Evolutionary conservation across 768 basidiomycete genomes (phyloP), one percentile per base, ranked within the genome.

Genomic region (Lactarius trivialis): DNA sequence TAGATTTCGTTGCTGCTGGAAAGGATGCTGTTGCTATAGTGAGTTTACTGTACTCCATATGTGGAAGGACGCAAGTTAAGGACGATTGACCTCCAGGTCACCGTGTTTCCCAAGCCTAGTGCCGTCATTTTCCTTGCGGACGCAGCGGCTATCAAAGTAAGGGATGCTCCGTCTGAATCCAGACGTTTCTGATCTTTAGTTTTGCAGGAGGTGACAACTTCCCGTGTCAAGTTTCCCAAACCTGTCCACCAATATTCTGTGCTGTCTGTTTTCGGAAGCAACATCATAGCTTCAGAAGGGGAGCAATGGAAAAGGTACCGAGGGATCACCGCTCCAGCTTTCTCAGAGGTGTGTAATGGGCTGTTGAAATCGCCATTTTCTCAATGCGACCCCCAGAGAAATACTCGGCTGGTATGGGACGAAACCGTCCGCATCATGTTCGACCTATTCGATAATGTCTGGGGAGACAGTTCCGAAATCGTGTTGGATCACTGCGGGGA

Each of bases 261-360:
- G 19, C 71, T 88, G 19, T 60, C 71, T 0, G 75, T 83, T 60
- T 88, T 80, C 68, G 86, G 86, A 7, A 68, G 69, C 8, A 89
- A 88, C 64, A 82, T 88, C 49, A 78, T 88, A 21, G 79, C 77
- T 2, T 81, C 83, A 0, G 86, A 88, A 66, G 82, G 81, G 24
- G 80, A 82, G 4, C 77, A 82, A 61, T 88, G 85, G 85, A 85
- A 85, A 70, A 79, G 79, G 34, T 85, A 84, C 64, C 73, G 85
- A 51, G 84, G 82, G 69, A 79, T 88, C 48, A 74, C 80, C 19
- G 83, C 82, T 2, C 84, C 85, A 21, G 80, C 84, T 0, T 88
- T 87, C 70, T 82, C 82, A 7, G 84, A 85, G 70, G 84, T 84
- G 56, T 48, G 72, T 14, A 21, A 3, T 1, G 8, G 5, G 12